Percentiles rank a stretch among this genome's conserved stretches.
Evolutionary conservation across 139 green algal species (phyloP).

Genomic region (Coelastrella sp.): DNA sequence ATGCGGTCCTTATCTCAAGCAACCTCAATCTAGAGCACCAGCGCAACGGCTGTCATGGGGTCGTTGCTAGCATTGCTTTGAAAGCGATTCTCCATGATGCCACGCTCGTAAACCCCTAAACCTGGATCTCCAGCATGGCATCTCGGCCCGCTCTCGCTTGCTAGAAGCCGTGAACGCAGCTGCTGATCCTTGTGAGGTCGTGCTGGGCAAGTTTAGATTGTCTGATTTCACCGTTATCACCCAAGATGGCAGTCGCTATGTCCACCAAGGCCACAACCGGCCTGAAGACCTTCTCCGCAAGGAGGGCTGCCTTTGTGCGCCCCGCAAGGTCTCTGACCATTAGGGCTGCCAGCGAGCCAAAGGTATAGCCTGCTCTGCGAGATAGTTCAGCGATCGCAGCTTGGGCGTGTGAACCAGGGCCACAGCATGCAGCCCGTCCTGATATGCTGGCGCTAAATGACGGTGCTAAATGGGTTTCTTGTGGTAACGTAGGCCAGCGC

Average conservation of each 20-base stretch:
- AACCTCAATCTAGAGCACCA: no score
- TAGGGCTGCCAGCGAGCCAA: slow-evolving; percentile 37
- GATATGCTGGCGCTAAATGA: background rate
- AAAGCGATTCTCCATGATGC: no score
- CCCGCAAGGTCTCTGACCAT: slow-evolving; percentile 27
- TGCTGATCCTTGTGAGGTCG: background rate
- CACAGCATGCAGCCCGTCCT: background rate
- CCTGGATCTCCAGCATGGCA: background rate
- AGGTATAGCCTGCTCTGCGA: slow-evolving; percentile 15
- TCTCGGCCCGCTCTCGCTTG: background rate
- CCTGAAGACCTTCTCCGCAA: slow-evolving; percentile 13
- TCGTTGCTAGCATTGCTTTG: no score
- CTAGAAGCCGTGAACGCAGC: background rate
- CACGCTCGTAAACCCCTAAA: background rate
- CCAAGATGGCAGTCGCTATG: slow-evolving; percentile 9
- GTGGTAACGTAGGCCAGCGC: slow-evolving; percentile 72
- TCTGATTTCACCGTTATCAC: background rate
- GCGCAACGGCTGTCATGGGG: no score
- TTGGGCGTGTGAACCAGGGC: background rate
- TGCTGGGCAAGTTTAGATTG: background rate
- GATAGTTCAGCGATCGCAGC: background rate
- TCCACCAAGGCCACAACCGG: background rate
- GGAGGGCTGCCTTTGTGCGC: slow-evolving; percentile 26
- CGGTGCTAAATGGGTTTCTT: background rate
- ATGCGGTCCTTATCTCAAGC: no score